Evolutionary conservation across 2,329 filamentous ascomycete species (phyloP).

Genomic region (Fusarium liriodendri): DNA sequence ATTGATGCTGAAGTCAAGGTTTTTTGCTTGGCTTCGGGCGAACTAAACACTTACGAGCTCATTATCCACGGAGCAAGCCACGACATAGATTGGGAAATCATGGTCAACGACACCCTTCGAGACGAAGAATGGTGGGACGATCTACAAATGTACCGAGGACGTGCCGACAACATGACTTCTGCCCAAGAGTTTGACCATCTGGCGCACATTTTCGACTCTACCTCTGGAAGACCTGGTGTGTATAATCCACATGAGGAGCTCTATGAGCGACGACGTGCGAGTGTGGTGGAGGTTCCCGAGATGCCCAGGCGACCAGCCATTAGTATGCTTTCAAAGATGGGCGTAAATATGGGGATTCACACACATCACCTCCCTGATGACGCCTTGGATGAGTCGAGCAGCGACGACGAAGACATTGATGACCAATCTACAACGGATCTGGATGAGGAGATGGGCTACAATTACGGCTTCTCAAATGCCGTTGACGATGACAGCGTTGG

Average conservation of each 20-base stretch:
- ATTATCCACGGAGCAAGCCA: conserved; percentile 78
- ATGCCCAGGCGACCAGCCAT: conserved; percentile 71
- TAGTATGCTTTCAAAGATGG: conserved; percentile 63
- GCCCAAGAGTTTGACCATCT: conserved; percentile 58
- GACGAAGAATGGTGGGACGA: conserved; percentile 88
- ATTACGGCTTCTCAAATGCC: conserved; percentile 27
- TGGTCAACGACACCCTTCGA: conserved; percentile 74
- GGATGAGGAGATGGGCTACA: conserved; percentile 45
- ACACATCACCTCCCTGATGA: conserved; percentile 77
- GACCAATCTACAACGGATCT: conserved; percentile 45
- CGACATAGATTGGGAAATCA: conserved; percentile 65
- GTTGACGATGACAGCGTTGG: conserved; percentile 45
- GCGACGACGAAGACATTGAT: conserved; percentile 49
- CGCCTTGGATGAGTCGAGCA: conserved; percentile 60
- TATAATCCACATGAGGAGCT: conserved; percentile 56
- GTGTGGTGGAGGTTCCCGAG: conserved; percentile 70
- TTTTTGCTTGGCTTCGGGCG: conserved; percentile 82
- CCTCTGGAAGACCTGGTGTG: conserved; percentile 54
- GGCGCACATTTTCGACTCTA: conserved; percentile 57
- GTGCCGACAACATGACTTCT: conserved; percentile 50
- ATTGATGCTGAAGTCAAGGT: conserved; percentile 85
- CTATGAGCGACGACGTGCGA: conserved; percentile 51
- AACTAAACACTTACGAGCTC: conserved; percentile 77
- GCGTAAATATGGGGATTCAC: conserved; percentile 78
- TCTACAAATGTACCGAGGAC: conserved; percentile 67